Conservation (phyloP, 768 basidiomycete species). For the Suillus clintonianus region DNA sequence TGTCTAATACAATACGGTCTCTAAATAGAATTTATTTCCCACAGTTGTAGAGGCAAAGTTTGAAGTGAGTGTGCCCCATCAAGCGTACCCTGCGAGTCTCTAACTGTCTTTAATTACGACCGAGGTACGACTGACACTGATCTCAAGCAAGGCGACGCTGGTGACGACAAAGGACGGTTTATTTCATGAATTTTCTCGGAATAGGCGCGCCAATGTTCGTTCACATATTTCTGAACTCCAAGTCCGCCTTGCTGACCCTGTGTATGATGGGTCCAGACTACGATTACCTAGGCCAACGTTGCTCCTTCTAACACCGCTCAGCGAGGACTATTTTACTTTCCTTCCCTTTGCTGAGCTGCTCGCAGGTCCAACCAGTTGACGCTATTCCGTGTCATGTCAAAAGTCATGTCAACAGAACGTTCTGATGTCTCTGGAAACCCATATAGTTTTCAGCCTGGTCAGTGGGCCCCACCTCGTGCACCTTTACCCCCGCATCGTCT, state of each 20-base stretch:
- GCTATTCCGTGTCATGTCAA: conserved; percentile 1
- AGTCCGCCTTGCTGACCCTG: not conserved
- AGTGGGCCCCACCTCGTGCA: conserved; percentile 66
- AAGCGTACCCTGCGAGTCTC: not conserved
- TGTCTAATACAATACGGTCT: not conserved
- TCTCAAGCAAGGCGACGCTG: not conserved
- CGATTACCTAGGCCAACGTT: not conserved
- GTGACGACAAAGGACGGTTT: not conserved
- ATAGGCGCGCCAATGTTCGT: not conserved
- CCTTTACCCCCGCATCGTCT: conserved; percentile 77
- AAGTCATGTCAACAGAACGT: conserved; percentile 17
- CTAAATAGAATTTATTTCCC: not conserved
- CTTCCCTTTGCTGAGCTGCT: not conserved
- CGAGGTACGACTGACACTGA: not conserved
- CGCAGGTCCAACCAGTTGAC: not conserved
- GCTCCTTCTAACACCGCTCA: not conserved
- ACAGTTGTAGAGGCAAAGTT: not conserved
- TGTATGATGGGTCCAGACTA: not conserved
- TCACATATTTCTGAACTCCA: not conserved
- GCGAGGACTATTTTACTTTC: not conserved
- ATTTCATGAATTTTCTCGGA: not conserved
- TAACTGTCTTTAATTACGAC: not conserved
- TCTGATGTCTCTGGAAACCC: conserved; percentile 14
- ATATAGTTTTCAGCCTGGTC: conserved; percentile 13
- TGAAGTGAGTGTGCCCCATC: not conserved